A percentile compares a stretch with the other conserved stretches of the same genome.
Evolutionary conservation across 202 grass and related monocot genomes (phyloP).

Genomic region (Brachypodium distachyon): DNA sequence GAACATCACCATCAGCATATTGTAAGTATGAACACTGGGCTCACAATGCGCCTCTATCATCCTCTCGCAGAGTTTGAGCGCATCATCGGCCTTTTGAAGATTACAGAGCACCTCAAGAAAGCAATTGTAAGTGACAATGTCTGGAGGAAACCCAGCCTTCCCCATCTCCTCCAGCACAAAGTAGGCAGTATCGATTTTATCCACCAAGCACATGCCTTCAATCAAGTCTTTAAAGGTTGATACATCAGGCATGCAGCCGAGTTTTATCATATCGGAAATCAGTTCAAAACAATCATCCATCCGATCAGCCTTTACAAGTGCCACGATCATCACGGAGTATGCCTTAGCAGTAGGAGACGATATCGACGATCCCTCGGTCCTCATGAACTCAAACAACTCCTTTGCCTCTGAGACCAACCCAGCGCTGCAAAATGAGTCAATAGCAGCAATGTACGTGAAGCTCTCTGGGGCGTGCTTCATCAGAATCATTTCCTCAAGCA

Average conservation of each 20-base stretch:
- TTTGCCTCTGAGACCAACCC: conserved; percentile 71
- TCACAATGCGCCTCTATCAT: conserved; percentile 75
- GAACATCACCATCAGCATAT: conserved; percentile 92
- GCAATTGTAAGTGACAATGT: conserved; percentile 96
- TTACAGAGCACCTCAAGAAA: conserved; percentile 88
- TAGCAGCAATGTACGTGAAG: conserved; percentile 87
- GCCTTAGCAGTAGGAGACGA: conserved; percentile 84
- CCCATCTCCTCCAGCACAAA: conserved; percentile 73
- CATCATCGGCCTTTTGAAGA: conserved; percentile 55
- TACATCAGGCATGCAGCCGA: conserved; percentile 82
- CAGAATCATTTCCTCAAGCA: conserved; percentile 90
- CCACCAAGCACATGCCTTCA: conserved; percentile 84
- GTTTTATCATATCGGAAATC: conserved; percentile 66
- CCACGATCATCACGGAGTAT: conserved; percentile 75
- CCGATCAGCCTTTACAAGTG: conserved; percentile 49
- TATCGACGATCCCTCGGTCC: conserved; percentile 52
- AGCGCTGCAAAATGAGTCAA: conserved; percentile 71
- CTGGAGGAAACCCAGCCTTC: conserved; percentile 72
- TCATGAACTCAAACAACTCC: conserved; percentile 94
- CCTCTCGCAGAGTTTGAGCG: conserved; percentile 51
- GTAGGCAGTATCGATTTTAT: conserved; percentile 61
- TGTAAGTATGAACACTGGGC: conserved; percentile 91
- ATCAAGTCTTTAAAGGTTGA: conserved; percentile 83
- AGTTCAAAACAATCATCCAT: conserved; percentile 77
- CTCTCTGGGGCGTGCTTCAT: conserved; percentile 61